A percentile compares a stretch with the other conserved stretches of the same genome.
These are phyloP conservation scores for Tetrahymena thermophila DNA, from an alignment of 73 alveolate genomes.

Conservation along the genomic window DNA sequence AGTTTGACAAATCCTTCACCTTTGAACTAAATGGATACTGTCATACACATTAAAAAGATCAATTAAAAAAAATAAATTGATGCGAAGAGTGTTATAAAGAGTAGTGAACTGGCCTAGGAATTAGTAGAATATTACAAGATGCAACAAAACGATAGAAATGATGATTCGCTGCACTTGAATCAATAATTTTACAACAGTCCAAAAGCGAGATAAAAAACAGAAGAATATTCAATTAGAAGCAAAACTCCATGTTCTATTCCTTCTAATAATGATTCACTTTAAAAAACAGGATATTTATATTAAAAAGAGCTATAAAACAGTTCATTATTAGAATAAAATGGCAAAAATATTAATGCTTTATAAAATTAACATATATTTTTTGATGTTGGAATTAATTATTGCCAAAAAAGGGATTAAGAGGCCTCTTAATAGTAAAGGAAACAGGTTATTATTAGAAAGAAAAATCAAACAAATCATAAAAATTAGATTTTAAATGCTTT, in stretches of 20 bases:
- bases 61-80: neutral
- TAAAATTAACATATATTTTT: neutral
- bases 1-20: neutral
- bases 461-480: neutral
- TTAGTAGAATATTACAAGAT: neutral
- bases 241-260: neutral
- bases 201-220: neutral
- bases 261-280: neutral
- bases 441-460: neutral
- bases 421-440: neutral
- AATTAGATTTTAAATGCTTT: neutral
- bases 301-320: neutral
- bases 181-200: neutral
- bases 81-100: neutral
- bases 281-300: neutral
- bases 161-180: neutral
- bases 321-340: neutral
- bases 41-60: neutral
- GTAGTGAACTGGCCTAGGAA: neutral
- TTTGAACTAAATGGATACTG: neutral
- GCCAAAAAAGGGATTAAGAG: neutral
- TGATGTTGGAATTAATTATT: neutral
- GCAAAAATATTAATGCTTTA: neutral
- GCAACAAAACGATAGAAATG: neutral
- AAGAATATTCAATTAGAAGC: neutral